phyloP scores from a whole-genome alignment of 257 asterid species.

The Penstemon newberryi region DNA sequence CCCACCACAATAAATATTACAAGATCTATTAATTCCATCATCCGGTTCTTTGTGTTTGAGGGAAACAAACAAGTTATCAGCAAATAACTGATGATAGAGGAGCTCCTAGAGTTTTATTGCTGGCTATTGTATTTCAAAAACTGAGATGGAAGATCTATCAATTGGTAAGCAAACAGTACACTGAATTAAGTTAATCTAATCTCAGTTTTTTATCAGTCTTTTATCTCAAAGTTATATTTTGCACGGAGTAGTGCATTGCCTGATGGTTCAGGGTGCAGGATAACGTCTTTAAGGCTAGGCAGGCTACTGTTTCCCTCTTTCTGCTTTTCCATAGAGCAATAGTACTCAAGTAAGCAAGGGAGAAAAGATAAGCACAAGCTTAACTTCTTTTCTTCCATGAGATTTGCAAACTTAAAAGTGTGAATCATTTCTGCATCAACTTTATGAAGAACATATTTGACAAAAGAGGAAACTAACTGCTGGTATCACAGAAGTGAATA shows the following conservation, averaged over 20 bases:
- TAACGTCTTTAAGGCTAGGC: constrained; percentile 12
- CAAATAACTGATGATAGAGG: constrained; percentile 6
- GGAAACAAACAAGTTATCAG: not conserved
- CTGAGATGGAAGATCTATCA: constrained; percentile 13
- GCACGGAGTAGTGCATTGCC: not conserved
- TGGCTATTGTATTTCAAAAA: constrained; percentile 5
- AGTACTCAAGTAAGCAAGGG: constrained; percentile 3
- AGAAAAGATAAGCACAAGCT: not conserved
- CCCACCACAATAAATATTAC: not conserved
- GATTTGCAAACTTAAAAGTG: constrained; percentile 6
- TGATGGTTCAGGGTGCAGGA: constrained; percentile 17
- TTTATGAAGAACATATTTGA: constrained; percentile 1
- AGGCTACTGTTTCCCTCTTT: not conserved
- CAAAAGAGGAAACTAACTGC: constrained; percentile 11
- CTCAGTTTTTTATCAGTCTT: not conserved
- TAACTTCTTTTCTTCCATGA: constrained; percentile 6
- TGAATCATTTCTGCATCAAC: constrained; percentile 18
- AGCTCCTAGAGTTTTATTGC: constrained; percentile 21
- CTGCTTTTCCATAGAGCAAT: constrained; percentile 1
- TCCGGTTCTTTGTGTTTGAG: constrained; percentile 3
- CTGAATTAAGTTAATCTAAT: constrained; percentile 15
- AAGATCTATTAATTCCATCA: not conserved
- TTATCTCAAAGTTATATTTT: constrained; percentile 2
- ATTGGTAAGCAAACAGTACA: not conserved
- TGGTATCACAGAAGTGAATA: not conserved